Evolutionary conservation across 176 grass and related monocot species (phyloP).

Genomic region (Eleusine indica): DNA sequence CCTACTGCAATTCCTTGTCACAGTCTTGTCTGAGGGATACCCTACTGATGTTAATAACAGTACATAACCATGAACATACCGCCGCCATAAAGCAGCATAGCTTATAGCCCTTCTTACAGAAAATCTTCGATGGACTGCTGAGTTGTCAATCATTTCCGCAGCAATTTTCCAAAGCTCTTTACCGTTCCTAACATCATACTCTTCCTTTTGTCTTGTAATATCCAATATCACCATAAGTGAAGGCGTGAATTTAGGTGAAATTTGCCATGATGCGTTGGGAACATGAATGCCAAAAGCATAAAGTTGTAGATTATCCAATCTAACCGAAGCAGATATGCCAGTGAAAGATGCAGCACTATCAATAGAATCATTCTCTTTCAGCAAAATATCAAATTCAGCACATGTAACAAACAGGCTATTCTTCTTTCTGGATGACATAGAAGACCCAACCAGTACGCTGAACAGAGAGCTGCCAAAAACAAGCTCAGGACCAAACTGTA

Average conservation of each 20-base stretch:
- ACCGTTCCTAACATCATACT: conserved; percentile 52
- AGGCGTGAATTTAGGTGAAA: conserved; percentile 56
- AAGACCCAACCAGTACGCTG: conserved; percentile 60
- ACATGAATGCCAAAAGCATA: conserved; percentile 62
- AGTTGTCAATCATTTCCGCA: conserved; percentile 42
- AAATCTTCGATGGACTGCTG: conserved; percentile 31
- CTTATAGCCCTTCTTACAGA: conserved; percentile 55
- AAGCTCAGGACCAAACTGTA: conserved; percentile 60
- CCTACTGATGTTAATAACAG: conserved; percentile 62
- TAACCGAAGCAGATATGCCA: conserved; percentile 45
- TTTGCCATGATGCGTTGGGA: conserved; percentile 32
- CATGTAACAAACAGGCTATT: conserved; percentile 62
- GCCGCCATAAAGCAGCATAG: conserved; percentile 60
- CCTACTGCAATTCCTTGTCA: conserved; percentile 46
- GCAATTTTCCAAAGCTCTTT: conserved; percentile 69
- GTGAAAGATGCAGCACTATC: conserved; percentile 56
- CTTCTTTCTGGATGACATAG: conserved; percentile 50
- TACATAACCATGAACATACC: conserved; percentile 67
- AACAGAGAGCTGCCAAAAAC: conserved; percentile 60
- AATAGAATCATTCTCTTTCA: conserved; percentile 64
- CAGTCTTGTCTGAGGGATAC: conserved; percentile 57
- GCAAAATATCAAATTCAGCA: conserved; percentile 49
- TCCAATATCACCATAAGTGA: conserved; percentile 64
- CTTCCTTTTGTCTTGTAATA: conserved; percentile 55
- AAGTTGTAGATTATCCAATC: conserved; percentile 60